Evolutionary conservation across 2,329 filamentous ascomycete genomes (phyloP), one percentile per base, ranked within the genome.

Genomic region (Huntiella savannae): DNA sequence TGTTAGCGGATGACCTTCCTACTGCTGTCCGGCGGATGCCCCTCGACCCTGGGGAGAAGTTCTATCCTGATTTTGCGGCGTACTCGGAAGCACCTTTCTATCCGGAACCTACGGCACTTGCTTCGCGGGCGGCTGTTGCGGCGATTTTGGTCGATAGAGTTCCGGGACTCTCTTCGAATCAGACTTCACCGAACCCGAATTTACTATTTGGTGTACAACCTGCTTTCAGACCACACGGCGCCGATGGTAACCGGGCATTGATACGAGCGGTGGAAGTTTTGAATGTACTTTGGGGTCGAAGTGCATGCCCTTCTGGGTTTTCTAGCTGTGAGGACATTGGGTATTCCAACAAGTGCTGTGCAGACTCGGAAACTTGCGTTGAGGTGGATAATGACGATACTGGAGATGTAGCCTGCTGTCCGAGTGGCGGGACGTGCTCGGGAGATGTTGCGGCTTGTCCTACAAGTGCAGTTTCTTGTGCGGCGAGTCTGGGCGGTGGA

Each of bases 401-500:
- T 22, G 79, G 79, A 5, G 71, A 73, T 39, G 75, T 88, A 2
- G 82, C 82, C 3, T 91, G 83, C 60, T 91, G 83, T 60, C 79
- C 79, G 0, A 56, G 64, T 33, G 81, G 80, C 3, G 62, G 66
- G 38, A 69, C 59, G 4, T 88, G 82, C 58, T 69, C 69, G 3
- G 78, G 79, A 7, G 32, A 43, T 1, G 74, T 87, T 4, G 71
- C 69, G 0, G 57, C 57, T n/a, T 87, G 82, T 52, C 65, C 67
- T 2, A 62, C 65, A 3, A 77, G 71, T 36, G 76, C 80, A 50
- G 71, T 72, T 8, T 71, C 73, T 42, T 88, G 82, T 56, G 66
- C 76, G 0, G 66, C 72, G 5, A 68, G 69, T 33, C 58, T 77
- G 0, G 82, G 81, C 3, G 82, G 81, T 11, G 82, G 82, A 2